phyloP scores from a whole-genome alignment of 306 rosid species.

The Medicago lupulina region DNA sequence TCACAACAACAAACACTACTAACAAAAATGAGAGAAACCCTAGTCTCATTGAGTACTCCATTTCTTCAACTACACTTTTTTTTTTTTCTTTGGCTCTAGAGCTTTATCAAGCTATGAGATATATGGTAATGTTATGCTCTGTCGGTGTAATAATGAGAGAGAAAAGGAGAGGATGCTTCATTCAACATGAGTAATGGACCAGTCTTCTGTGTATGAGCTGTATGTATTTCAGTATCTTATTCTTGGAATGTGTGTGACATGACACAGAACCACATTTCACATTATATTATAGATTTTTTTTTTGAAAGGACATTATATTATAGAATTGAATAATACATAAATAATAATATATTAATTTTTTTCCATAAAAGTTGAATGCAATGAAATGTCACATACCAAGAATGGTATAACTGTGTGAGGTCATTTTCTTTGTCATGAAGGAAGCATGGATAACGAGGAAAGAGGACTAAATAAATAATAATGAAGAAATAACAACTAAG shows the following conservation, averaged over 20 bases:
- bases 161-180: constrained; percentile 24
- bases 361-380: neutral
- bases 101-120: constrained; percentile 27
- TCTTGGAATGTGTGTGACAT: constrained; percentile 10
- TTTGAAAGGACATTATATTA: neutral
- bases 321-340: neutral
- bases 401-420: constrained; percentile 6
- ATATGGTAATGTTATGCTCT: neutral
- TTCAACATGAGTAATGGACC: constrained; percentile 33
- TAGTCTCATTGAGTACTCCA: constrained; percentile 48
- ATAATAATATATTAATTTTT: neutral
- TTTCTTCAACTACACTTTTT: constrained; percentile 34
- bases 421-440: neutral
- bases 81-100: constrained; percentile 24
- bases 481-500: neutral
- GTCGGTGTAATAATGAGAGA: constrained; percentile 45
- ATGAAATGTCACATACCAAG: neutral
- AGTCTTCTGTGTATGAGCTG: constrained; percentile 57
- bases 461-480: neutral
- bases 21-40: constrained; percentile 42
- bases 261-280: neutral
- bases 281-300: no score
- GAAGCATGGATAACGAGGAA: neutral
- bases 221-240: constrained; percentile 24
- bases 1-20: constrained; percentile 50